Evolutionary conservation across 2,329 filamentous ascomycete genomes (phyloP).

Genomic region (Sporothrix phasma): DNA sequence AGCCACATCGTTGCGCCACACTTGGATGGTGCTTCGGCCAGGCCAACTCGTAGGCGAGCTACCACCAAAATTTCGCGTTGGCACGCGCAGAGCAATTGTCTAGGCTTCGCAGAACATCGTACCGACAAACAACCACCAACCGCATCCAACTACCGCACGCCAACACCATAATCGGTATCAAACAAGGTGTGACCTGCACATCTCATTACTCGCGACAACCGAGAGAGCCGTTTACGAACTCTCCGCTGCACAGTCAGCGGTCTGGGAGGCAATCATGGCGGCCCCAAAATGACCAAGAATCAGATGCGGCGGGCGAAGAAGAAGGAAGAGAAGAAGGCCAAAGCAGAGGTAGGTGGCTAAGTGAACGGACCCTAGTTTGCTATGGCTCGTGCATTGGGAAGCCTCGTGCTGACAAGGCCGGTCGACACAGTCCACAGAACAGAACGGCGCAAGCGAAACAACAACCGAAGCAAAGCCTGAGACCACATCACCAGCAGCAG

Average conservation of each 20-base stretch:
- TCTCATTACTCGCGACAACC: background rate
- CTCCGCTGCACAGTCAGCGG: slow-evolving; percentile 4
- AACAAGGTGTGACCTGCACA: too few relatives aligned
- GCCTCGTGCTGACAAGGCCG: background rate
- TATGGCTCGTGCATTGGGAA: background rate
- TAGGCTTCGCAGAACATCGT: background rate
- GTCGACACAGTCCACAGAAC: background rate
- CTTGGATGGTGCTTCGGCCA: too few relatives aligned
- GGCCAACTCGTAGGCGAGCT: background rate
- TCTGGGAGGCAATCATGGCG: slow-evolving; percentile 41
- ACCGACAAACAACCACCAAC: background rate
- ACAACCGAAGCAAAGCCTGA: background rate
- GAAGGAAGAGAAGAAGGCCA: slow-evolving; percentile 75
- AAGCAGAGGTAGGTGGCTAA: slow-evolving; percentile 46
- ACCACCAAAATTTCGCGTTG: slow-evolving; percentile 15
- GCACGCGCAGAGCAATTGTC: background rate
- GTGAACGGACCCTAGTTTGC: background rate
- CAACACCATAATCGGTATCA: background rate
- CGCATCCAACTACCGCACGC: background rate
- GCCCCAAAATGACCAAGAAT: slow-evolving; percentile 79
- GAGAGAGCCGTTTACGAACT: background rate
- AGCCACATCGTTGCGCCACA: slow-evolving; percentile 1
- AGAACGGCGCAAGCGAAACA: background rate
- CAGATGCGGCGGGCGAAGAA: slow-evolving; percentile 87
- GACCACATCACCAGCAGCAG: background rate